Evolutionary conservation across 768 basidiomycete species (phyloP).

Genomic region (Sutorius australiensis): DNA sequence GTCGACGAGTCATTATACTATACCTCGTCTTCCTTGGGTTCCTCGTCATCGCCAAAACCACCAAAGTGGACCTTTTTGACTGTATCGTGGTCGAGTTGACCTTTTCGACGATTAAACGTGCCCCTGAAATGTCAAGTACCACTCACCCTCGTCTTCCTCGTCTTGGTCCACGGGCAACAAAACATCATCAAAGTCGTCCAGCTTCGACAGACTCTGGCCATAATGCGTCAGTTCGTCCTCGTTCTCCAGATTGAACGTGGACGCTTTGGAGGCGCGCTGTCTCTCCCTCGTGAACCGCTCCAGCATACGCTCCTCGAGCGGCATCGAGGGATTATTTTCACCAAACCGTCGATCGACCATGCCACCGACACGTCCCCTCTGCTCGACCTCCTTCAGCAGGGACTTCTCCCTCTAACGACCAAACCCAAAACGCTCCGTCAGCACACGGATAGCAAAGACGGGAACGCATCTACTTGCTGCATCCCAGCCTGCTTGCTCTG

Average conservation of each 20-base stretch:
- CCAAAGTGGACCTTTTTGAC: conserved; percentile 79
- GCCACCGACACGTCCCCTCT: conserved; percentile 78
- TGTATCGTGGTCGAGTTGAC: conserved; percentile 62
- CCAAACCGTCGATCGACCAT: conserved; percentile 94
- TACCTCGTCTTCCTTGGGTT: conserved; percentile 50
- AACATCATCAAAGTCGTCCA: conserved; percentile 80
- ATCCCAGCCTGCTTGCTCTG: conserved; percentile 88
- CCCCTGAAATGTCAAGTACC: neutral
- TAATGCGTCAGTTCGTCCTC: conserved; percentile 91
- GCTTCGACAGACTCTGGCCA: conserved; percentile 78
- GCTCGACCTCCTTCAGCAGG: conserved; percentile 82
- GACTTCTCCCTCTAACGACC: conserved; percentile 71
- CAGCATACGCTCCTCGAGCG: conserved; percentile 95
- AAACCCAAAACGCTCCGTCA: conserved; percentile 1
- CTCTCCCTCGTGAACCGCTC: conserved; percentile 93
- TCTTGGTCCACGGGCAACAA: conserved; percentile 54
- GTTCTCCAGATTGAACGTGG: conserved; percentile 85
- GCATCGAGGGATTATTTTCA: conserved; percentile 88
- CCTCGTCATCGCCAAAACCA: conserved; percentile 74
- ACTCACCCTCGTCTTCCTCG: conserved; percentile 44
- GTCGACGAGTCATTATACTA: conserved; percentile 13
- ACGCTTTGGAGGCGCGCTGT: conserved; percentile 71
- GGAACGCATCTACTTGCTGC: conserved; percentile 61
- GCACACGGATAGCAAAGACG: neutral
- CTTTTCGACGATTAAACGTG: conserved; percentile 31